These are phyloP conservation scores for Nemania abortiva DNA, from an alignment of 2,329 filamentous ascomycete species.

Conservation along the genomic window DNA sequence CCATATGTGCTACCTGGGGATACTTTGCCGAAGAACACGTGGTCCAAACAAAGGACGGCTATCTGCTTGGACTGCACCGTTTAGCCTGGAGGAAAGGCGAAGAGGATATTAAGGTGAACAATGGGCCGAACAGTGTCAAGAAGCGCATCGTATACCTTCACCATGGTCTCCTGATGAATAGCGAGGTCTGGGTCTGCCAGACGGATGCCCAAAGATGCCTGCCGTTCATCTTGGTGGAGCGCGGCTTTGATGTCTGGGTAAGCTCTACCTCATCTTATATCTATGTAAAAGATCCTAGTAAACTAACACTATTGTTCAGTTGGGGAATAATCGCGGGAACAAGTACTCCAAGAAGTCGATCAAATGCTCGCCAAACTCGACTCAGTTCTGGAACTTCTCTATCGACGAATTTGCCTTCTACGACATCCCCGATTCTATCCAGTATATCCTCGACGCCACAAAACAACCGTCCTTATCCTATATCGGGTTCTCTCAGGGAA, in stretches of 20 bases:
- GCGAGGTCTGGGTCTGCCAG: slow-evolving; percentile 96
- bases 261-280: slow-evolving; percentile 48
- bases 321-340: slow-evolving; percentile 98
- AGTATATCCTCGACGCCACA: slow-evolving; percentile 89
- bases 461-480: slow-evolving; percentile 88
- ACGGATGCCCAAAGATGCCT: slow-evolving; percentile 88
- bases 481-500: slow-evolving; percentile 96
- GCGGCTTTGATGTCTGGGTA: slow-evolving; percentile 96
- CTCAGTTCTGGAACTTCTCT: slow-evolving; percentile 95
- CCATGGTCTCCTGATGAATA: slow-evolving; percentile 98
- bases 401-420: slow-evolving; percentile 99
- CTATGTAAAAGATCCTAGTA: background rate
- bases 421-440: slow-evolving; percentile 94
- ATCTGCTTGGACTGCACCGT: slow-evolving; percentile 89
- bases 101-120: slow-evolving; percentile 82
- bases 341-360: slow-evolving; percentile 98
- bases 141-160: slow-evolving; percentile 95
- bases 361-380: slow-evolving; percentile 77
- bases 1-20: slow-evolving; percentile 90
- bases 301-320: slow-evolving; percentile 59
- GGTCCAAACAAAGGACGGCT: slow-evolving; percentile 93
- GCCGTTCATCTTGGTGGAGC: slow-evolving; percentile 88
- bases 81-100: slow-evolving; percentile 86
- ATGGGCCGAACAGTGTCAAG: slow-evolving; percentile 72
- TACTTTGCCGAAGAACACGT: slow-evolving; percentile 97